phyloP scores from a whole-genome alignment of 2,329 filamentous ascomycete genomes.

The Clarireedia hainanense region DNA sequence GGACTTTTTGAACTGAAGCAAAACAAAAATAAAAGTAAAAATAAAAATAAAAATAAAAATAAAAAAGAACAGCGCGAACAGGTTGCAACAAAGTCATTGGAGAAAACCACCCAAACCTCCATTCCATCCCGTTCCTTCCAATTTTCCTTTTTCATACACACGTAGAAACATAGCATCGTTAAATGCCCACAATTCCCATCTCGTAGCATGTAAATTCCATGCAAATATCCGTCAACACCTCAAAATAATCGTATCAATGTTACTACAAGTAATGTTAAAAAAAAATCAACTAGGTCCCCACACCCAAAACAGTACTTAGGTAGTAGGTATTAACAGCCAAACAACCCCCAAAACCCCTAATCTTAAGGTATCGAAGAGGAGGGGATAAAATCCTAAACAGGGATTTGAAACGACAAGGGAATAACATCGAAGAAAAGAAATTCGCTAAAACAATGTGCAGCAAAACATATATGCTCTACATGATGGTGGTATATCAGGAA shows the following conservation, averaged over 20 bases:
- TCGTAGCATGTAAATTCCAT: not conserved
- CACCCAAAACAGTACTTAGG: not conserved
- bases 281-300: not conserved
- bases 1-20: not conserved
- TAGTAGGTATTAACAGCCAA: not conserved
- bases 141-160: not conserved
- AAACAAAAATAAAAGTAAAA: not conserved
- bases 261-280: not conserved
- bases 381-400: not conserved
- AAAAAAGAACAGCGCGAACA: not conserved
- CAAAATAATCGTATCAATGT: not conserved
- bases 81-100: not conserved
- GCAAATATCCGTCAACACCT: slow-evolving; percentile 8
- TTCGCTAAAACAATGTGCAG: not conserved
- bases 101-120: not conserved
- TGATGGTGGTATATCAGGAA: not conserved
- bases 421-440: not conserved
- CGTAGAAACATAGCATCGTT: slow-evolving; percentile 8
- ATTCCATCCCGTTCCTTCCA: slow-evolving; percentile 1
- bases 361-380: not conserved
- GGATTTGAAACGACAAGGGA: not conserved
- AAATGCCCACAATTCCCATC: not conserved
- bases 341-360: not conserved
- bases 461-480: slow-evolving; percentile 6
- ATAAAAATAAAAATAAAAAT: not conserved